phyloP scores from a whole-genome alignment of 305 asterid species.

The Coffea humblotiana region DNA sequence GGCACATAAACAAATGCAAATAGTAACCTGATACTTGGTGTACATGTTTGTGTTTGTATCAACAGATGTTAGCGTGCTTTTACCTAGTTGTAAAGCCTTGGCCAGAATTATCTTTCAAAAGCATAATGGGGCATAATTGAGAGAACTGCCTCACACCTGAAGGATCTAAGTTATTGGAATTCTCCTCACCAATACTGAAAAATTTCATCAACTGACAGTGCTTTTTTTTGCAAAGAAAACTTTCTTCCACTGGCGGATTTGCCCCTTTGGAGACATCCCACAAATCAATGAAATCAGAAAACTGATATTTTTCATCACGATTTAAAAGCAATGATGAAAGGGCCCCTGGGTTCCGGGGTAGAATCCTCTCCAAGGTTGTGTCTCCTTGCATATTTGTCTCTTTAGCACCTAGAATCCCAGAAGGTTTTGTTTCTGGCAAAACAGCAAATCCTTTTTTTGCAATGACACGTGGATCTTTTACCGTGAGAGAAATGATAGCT shows the following conservation, averaged over 20 bases:
- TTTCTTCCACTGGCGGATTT: conserved; percentile 70
- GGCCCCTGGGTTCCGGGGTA: conserved; percentile 9
- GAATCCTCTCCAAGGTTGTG: conserved; percentile 3
- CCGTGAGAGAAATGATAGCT: conserved; percentile 52
- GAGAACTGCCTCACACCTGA: conserved; percentile 34
- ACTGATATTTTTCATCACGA: conserved; percentile 33
- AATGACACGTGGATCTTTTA: conserved; percentile 66
- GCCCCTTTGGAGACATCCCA: conserved; percentile 64
- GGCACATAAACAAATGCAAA: no score
- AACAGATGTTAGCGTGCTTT: background rate
- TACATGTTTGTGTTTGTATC: background rate
- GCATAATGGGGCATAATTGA: conserved; percentile 64
- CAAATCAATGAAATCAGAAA: conserved; percentile 37
- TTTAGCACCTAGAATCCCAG: conserved; percentile 25
- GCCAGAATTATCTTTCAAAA: conserved; percentile 45
- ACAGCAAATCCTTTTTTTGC: conserved; percentile 27
- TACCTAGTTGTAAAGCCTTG: conserved; percentile 59
- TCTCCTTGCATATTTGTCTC: conserved; percentile 33
- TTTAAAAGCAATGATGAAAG: conserved; percentile 26
- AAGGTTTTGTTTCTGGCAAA: conserved; percentile 35
- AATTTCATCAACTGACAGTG: conserved; percentile 49
- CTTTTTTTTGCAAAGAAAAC: conserved; percentile 56
- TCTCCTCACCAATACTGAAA: conserved; percentile 41
- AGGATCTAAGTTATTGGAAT: conserved; percentile 36
- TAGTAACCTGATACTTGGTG: no score